Evolutionary conservation across 805 yeast genomes (phyloP).

Genomic region (Yamadazyma philogaea): DNA sequence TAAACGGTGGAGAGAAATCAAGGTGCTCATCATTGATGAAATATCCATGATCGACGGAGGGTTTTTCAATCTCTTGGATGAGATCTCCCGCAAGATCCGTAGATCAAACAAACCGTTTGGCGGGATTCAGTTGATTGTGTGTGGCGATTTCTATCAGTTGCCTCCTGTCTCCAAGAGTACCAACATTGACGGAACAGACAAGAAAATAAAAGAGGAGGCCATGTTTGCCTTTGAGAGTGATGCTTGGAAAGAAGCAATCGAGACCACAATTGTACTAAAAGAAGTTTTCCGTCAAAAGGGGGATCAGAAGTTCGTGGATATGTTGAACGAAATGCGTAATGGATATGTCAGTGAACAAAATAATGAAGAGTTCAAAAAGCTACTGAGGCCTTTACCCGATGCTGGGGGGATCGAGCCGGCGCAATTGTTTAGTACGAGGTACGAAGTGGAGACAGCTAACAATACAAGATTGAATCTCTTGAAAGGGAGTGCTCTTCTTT

Average conservation of each 20-base stretch:
- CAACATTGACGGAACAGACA: constrained; percentile 25
- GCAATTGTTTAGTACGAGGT: constrained; percentile 67
- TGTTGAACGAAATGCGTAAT: constrained; percentile 72
- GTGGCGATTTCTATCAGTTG: constrained; percentile 81
- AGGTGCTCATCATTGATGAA: constrained; percentile 72
- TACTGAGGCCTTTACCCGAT: constrained; percentile 50
- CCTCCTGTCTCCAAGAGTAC: constrained; percentile 61
- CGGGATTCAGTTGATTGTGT: constrained; percentile 70
- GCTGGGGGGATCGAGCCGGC: constrained; percentile 68
- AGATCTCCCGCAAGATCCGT: constrained; percentile 53
- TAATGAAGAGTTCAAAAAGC: constrained; percentile 45
- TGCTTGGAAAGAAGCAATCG: constrained; percentile 59
- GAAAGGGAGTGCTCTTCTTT: constrained; percentile 43
- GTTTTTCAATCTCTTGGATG: constrained; percentile 60
- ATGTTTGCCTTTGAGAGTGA: constrained; percentile 63
- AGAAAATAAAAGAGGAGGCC: constrained; percentile 18
- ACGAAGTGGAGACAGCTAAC: constrained; percentile 70
- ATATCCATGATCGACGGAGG: constrained; percentile 76
- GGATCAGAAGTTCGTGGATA: constrained; percentile 63
- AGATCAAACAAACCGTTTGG: constrained; percentile 61
- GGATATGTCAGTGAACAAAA: constrained; percentile 55
- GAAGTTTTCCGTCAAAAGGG: constrained; percentile 77
- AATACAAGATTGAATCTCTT: constrained; percentile 44
- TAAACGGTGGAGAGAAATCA: constrained; percentile 52
- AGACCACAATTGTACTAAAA: constrained; percentile 54